Conservation (phyloP, 495 filamentous ascomycete species). For the Neurospora terricola region DNA sequence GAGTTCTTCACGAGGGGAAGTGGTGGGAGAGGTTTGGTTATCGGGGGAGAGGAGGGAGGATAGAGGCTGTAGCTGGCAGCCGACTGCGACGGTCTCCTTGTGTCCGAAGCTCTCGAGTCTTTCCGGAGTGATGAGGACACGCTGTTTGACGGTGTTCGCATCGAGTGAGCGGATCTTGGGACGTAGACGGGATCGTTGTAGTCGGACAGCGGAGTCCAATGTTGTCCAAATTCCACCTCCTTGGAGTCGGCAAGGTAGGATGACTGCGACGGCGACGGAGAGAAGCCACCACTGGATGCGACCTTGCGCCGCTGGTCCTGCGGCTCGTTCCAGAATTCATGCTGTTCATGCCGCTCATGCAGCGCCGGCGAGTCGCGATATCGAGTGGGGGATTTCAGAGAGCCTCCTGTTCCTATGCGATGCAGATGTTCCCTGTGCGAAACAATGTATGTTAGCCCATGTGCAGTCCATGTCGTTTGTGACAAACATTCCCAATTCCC, state of each 20-base stretch:
- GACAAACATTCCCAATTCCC: slow-evolving; percentile 1
- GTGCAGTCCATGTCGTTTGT: slow-evolving; percentile 2
- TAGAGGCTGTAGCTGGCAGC: slow-evolving; percentile 17
- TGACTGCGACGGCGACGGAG: neutral
- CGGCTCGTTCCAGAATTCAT: slow-evolving; percentile 1
- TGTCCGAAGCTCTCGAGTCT: slow-evolving; percentile 13
- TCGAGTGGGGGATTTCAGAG: neutral
- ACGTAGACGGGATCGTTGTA: slow-evolving; percentile 6
- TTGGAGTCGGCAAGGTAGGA: neutral
- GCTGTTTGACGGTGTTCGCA: slow-evolving; percentile 2
- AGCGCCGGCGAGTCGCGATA: neutral
- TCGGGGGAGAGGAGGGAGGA: slow-evolving; percentile 10
- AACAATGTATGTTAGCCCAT: neutral
- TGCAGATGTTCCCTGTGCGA: slow-evolving; percentile 5
- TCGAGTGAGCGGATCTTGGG: slow-evolving; percentile 2
- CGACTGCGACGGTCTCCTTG: slow-evolving; percentile 13
- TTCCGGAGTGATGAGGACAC: slow-evolving; percentile 8
- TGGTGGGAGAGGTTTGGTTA: slow-evolving; percentile 18
- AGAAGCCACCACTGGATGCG: neutral
- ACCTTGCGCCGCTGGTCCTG: neutral
- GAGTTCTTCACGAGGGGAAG: slow-evolving; percentile 9
- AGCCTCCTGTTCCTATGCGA: slow-evolving; percentile 5
- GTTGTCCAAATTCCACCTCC: slow-evolving; percentile 1
- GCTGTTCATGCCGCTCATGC: slow-evolving; percentile 3
- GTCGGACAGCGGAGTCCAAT: slow-evolving; percentile 1